phyloP scores from a whole-genome alignment of 2,329 filamentous ascomycete species.

The Taxawa tesnikishii region DNA sequence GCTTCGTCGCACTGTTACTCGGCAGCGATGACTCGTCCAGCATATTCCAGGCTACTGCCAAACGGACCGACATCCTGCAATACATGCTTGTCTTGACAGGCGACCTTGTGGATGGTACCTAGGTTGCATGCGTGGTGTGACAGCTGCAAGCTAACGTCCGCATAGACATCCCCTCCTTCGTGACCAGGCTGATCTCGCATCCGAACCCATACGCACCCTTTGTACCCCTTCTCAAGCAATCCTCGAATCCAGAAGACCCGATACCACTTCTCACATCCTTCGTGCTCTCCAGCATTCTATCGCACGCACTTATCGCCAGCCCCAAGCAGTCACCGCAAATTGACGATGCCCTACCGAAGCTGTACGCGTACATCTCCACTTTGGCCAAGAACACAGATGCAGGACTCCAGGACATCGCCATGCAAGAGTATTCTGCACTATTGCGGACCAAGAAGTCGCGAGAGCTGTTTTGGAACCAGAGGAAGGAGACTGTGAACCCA shows the following conservation, averaged over 20 bases:
- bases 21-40: conserved; percentile 54
- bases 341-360: conserved; percentile 62
- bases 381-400: conserved; percentile 77
- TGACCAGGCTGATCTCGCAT: conserved; percentile 62
- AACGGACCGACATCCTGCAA: conserved; percentile 82
- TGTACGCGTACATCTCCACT: conserved; percentile 76
- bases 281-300: conserved; percentile 70
- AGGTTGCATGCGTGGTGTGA: neutral
- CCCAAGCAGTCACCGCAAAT: conserved; percentile 50
- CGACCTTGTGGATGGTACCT: conserved; percentile 60
- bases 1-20: conserved; percentile 69
- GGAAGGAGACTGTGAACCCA: conserved; percentile 71
- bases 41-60: conserved; percentile 74
- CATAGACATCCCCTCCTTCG: conserved; percentile 66
- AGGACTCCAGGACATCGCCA: conserved; percentile 87
- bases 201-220: conserved; percentile 64
- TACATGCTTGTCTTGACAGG: conserved; percentile 84
- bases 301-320: conserved; percentile 47
- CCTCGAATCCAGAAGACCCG: conserved; percentile 71
- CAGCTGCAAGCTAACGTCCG: conserved; percentile 13
- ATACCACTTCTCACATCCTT: conserved; percentile 84
- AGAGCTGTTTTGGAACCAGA: conserved; percentile 81
- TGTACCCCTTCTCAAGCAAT: conserved; percentile 70
- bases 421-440: conserved; percentile 79
- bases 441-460: conserved; percentile 64